Evolutionary conservation across 305 asterid genomes (phyloP).

Genomic region (Solanum hybrid): DNA sequence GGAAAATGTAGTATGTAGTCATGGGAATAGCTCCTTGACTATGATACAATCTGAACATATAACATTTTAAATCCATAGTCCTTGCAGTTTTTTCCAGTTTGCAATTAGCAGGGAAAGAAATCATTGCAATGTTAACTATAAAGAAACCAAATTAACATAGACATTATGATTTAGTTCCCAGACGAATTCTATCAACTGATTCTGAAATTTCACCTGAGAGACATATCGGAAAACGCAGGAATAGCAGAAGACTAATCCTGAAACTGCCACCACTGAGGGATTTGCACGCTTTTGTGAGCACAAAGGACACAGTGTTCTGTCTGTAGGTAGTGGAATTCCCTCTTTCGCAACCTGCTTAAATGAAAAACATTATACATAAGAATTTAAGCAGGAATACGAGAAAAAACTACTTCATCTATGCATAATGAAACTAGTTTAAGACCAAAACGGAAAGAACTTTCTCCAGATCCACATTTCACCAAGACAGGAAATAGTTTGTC

Average conservation of each 20-base stretch:
- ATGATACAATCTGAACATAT: not conserved
- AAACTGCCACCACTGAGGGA: slow-evolving; percentile 79
- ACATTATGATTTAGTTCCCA: not conserved
- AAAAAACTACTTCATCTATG: not conserved
- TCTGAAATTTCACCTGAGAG: slow-evolving; percentile 56
- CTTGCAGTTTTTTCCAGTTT: not conserved
- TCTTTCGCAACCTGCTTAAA: slow-evolving; percentile 76
- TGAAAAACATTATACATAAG: not conserved
- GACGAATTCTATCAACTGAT: not conserved
- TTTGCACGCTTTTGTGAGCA: slow-evolving; percentile 85
- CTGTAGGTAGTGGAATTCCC: slow-evolving; percentile 82
- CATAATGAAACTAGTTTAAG: not conserved
- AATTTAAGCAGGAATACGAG: not conserved
- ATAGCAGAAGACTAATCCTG: slow-evolving; percentile 97
- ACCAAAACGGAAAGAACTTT: not conserved
- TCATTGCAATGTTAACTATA: not conserved
- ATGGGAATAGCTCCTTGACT: not conserved
- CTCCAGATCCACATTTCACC: not conserved
- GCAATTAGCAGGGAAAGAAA: not conserved
- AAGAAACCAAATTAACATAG: not conserved
- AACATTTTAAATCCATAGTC: not conserved
- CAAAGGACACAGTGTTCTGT: slow-evolving; percentile 73
- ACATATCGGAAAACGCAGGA: slow-evolving; percentile 88
- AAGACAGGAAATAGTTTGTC: not conserved
- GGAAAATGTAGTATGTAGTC: not conserved